Evolutionary conservation across 768 basidiomycete genomes (phyloP), one percentile per base, ranked within the genome.

Genomic region (Floccularia luteovirens): DNA sequence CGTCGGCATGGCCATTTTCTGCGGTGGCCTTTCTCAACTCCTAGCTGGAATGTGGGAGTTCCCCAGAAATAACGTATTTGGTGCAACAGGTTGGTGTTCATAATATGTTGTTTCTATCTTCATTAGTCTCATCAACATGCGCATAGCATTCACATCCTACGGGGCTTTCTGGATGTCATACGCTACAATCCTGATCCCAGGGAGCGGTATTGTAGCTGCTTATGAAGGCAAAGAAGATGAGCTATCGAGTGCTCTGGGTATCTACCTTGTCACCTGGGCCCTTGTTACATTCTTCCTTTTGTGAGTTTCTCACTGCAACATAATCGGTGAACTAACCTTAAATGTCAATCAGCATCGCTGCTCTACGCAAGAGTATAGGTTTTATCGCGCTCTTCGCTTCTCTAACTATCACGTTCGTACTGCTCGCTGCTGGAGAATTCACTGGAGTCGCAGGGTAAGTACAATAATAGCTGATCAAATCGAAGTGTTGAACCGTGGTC

Each of bases 31-130:
- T 23, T 81, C 72, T 10, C 91, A 93, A 56, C 67, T 93, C 33
- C 63, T 92, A 27, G 90, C 90, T 22, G 91, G 91, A 30, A 89
- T 91, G 82, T 90, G 88, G 88, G 81, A 82, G 59, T 82, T 81
- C 61, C 74, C 77, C 12, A 61, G 71, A 23, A 79, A 79, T 1
- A 87, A 89, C 47, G 64, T 62, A 0, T 86, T 88, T 46, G 82
- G 79, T 48, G 84, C 73, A 8, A 79, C 83, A 21, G 82, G 84
- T 83, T 28, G 59, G 81, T 63, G 62, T 13, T 37, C 22, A 70
- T 24, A n/a, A 19, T 19, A 30, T 30, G 27, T 30, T 30, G 27
- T 30, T 30, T 30, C 14, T 30, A 8, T 30, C 14, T 8, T 8
- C 27, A 14, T 30, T 8, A 30, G 10, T 14, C 14, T 30, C 27